Percentiles rank a stretch among this genome's conserved stretches.
phyloP scores from a whole-genome alignment of 495 filamentous ascomycete species.

The Xylaria castorea region DNA sequence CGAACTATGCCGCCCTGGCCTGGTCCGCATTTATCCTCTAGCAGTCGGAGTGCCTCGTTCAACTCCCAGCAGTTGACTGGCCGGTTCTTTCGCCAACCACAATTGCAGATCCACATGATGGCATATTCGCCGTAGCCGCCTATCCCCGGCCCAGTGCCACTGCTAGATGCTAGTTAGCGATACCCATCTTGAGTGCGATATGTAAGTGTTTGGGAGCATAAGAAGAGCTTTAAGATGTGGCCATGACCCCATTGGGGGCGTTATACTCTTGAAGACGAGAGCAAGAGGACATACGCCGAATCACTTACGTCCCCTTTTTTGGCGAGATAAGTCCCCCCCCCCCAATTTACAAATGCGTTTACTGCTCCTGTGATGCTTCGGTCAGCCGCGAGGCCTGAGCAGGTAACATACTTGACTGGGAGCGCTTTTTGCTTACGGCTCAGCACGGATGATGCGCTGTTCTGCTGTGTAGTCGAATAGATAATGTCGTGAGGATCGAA shows the following conservation, averaged over 20 bases:
- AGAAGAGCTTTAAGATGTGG: neutral
- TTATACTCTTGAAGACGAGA: neutral
- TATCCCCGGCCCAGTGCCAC: neutral
- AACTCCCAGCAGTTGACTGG: slow-evolving; percentile 7
- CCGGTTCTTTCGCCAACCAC: neutral
- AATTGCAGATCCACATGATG: slow-evolving; percentile 15
- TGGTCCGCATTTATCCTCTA: neutral
- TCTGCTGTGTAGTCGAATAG: neutral
- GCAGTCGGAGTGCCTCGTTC: neutral
- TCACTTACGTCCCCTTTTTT: neutral
- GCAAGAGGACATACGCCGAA: neutral
- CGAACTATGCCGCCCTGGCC: neutral
- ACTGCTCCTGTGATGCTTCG: neutral
- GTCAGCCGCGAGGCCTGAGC: neutral
- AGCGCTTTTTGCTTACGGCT: neutral
- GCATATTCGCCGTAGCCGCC: neutral
- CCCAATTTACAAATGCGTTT: neutral
- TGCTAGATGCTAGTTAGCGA: neutral
- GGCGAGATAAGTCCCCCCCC: neutral
- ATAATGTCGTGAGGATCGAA: neutral
- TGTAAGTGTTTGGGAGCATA: neutral
- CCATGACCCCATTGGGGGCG: neutral
- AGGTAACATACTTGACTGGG: neutral
- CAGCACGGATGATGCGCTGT: neutral
- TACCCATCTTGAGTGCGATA: neutral